Conservation (phyloP, 257 asterid genomes). For the Haberlea rhodopensis region DNA sequence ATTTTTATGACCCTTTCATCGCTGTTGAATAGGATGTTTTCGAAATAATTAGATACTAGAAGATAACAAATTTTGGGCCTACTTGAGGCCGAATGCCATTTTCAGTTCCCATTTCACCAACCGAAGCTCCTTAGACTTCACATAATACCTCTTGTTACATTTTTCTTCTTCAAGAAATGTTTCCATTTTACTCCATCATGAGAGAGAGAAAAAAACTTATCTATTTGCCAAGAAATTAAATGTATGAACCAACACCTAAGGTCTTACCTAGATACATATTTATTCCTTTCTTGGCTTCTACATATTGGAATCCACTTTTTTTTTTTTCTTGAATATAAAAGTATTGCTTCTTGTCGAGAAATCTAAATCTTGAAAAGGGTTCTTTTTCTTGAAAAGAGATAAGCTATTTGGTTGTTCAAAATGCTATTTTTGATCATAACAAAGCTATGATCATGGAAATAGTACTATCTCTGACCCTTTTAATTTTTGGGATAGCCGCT, state of each 20-base stretch:
- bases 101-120: not conserved
- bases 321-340: not conserved
- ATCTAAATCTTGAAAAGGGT: slow-evolving; percentile 5
- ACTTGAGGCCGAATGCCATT: not conserved
- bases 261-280: not conserved
- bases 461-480: slow-evolving; percentile 38
- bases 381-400: slow-evolving; percentile 17
- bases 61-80: not conserved
- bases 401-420: not conserved
- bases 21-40: not conserved
- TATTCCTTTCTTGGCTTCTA: not conserved
- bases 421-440: not conserved
- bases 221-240: slow-evolving; percentile 11
- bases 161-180: slow-evolving; percentile 18
- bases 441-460: slow-evolving; percentile 45
- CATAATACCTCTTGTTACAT: not conserved
- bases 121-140: not conserved
- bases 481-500: slow-evolving; percentile 43
- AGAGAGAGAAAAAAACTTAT: not conserved
- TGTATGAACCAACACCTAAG: slow-evolving; percentile 13
- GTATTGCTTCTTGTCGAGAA: not conserved
- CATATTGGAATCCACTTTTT: not conserved
- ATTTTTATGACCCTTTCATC: too few species aligned
- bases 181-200: slow-evolving; percentile 29
- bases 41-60: too few species aligned